Base-by-base conservation (phyloP, 768 basidiomycete genomes). In the Crassisporium funariophilum region DNA sequence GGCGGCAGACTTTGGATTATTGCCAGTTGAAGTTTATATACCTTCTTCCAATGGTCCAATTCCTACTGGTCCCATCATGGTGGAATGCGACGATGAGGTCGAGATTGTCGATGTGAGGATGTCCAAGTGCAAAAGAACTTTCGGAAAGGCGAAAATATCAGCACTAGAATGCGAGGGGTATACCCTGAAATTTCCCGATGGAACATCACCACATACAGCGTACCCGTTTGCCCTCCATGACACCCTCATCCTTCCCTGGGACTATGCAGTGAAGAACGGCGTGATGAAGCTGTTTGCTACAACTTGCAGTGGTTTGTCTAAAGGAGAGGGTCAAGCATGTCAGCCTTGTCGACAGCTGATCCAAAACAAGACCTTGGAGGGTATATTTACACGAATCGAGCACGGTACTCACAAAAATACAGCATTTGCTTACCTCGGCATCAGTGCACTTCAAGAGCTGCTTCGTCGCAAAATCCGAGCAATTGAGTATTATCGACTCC, bases 141-240 rank as follows among this genome's bases (percentile, higher is more conserved):
- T 33, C 17, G 11, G 22, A 24, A 23, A 21, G 6, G 11, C 21
- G n/a, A 38, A 38, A n/a, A 41, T 5, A 17, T 35, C 47, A 42
- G 39, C 40, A 22, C 7, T 9, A 2, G 5, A n/a, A 23, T 53
- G 52, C 46, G 7, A 11, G 13, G 55, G 42, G 34, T 49, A 38
- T n/a, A 35, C 16, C 7, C 35, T 64, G 2, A 22, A 20, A 7
- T 49, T 66, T 23, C 60, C 59, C 17, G 42, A 44, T 5, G 53
- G 54, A 23, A 50, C 53, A 47, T 62, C 50, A 25, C 54, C 59
- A n/a, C 54, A 61, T 35, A 47, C 50, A 3, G n/a, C 46, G 0
- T 66, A 63, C 46, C 63, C 59, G 0, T 66, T 62, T 46, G 44
- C 47, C 5, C 51, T 66, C 0, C 65, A 66, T 40, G 43, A 58